Base-by-base conservation (phyloP, 2,329 filamentous ascomycete genomes). In the Capronia epimyces region DNA sequence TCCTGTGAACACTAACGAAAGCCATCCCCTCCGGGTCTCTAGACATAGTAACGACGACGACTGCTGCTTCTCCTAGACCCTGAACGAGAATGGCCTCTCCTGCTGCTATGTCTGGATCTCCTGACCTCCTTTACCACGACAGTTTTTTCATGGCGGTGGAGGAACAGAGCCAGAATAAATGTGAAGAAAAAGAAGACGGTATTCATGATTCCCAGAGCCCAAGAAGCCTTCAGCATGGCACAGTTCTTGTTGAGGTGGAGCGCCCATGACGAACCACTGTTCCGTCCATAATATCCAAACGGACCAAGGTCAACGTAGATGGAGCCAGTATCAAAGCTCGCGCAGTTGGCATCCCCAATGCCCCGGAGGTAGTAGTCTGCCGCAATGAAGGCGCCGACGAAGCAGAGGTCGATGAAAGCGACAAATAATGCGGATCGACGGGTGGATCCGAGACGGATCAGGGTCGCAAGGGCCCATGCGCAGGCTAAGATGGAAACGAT, bases 141-240 rank as follows among this genome's bases (percentile, higher is more conserved):
- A 3, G 65, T 62, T 25, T 50, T 50, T 31, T 64, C 58, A 21
- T 62, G 59, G 8, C 63, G 56, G 49, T 72, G 68, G 49, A 75
- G 62, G 46, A 71, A 70, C 40, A 73, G 58, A 13, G 89, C 88
- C 37, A 93, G 74, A 22, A 91, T 70, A 45, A 81, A 79, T 2
- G 88, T 93, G 64, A 85, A 74, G 67, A 85, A 83, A 71, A 95
- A 95, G 66, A 90, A 84, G 58, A 93, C 73, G 59, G 75, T 74
- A 67, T 93, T 87, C 78, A 96, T 94, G 67, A 97, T 96, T 43
- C 81, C 89, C 60, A 96, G 83, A 2, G 89, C 91, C 71, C 89
- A 97, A 60, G 76, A 79, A 1, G 90, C 86, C 79, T 96, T 97
- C 64, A 95, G 80, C 88, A 96, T 93, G 43, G 85, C 80, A 71